phyloP scores from a whole-genome alignment of 352 stramenopile species.

The Globisporangium parvum region DNA sequence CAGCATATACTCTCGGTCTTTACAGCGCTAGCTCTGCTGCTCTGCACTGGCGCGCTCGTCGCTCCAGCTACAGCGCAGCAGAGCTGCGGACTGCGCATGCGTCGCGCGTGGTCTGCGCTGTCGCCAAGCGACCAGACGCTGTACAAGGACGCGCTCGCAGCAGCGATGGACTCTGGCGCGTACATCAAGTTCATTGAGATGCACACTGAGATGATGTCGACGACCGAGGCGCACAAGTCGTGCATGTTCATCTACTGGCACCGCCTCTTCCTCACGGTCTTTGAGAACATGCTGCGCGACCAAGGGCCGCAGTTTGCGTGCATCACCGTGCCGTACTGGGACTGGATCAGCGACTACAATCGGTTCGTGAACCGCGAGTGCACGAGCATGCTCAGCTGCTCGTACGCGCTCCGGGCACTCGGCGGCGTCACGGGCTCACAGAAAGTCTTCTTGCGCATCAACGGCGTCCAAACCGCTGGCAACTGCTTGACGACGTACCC shows the following conservation, averaged over 20 bases:
- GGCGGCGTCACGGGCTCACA: slow-evolving; percentile 19
- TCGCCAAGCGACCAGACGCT: slow-evolving; percentile 29
- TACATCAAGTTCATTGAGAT: slow-evolving; percentile 62
- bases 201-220: slow-evolving; percentile 52
- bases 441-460: slow-evolving; percentile 28
- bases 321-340: slow-evolving; percentile 78
- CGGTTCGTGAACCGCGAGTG: slow-evolving; percentile 31
- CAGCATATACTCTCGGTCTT: neutral
- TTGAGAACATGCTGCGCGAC: slow-evolving; percentile 80
- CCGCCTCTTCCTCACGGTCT: slow-evolving; percentile 50
- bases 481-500: slow-evolving; percentile 24
- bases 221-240: slow-evolving; percentile 40
- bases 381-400: slow-evolving; percentile 38
- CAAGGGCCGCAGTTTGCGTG: slow-evolving; percentile 47
- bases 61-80: neutral
- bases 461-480: slow-evolving; percentile 19
- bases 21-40: neutral
- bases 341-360: slow-evolving; percentile 56
- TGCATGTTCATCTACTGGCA: slow-evolving; percentile 87
- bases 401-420: slow-evolving; percentile 29
- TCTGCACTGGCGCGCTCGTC: neutral
- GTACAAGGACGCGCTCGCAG: slow-evolving; percentile 38
- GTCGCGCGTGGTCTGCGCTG: slow-evolving; percentile 44
- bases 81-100: slow-evolving; percentile 31
- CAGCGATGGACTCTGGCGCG: slow-evolving; percentile 43